phyloP scores from a whole-genome alignment of 169 alveolate genomes.

The Plasmodium gonderi region DNA sequence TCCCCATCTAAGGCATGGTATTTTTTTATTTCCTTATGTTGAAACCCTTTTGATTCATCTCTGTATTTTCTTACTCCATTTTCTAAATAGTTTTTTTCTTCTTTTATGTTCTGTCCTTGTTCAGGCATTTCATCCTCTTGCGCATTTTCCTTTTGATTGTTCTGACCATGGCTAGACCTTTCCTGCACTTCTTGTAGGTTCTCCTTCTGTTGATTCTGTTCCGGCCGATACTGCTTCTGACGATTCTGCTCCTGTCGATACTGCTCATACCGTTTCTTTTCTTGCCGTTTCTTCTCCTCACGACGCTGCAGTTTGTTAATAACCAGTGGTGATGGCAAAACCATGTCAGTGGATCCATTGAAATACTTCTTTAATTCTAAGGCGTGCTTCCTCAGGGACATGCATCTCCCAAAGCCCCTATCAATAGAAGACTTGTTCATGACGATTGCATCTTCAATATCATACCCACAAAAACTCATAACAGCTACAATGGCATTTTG shows the following conservation, averaged over 20 bases:
- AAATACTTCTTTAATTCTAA: conserved; percentile 86
- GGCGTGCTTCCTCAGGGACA: conserved; percentile 83
- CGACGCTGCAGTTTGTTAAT: conserved; percentile 49
- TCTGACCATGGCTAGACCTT: too few relatives aligned
- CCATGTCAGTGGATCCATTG: conserved; percentile 85
- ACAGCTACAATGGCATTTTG: conserved; percentile 99
- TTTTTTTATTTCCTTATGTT: conserved; percentile 36
- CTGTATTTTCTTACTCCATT: background rate
- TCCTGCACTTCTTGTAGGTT: too few relatives aligned
- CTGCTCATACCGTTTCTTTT: background rate
- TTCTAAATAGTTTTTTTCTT: background rate
- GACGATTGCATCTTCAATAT: conserved; percentile 99
- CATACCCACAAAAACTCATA: conserved; percentile 99
- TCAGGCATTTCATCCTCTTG: background rate
- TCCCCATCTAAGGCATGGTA: conserved; percentile 90
- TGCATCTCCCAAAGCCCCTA: conserved; percentile 98
- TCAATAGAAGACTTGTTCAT: conserved; percentile 98
- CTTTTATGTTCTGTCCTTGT: background rate
- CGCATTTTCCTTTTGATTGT: background rate
- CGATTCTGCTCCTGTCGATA: background rate
- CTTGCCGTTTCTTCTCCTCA: background rate
- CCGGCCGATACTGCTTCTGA: too few relatives aligned
- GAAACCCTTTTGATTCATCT: background rate
- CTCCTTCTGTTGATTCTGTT: too few relatives aligned
- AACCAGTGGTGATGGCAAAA: conserved; percentile 69